Evolutionary conservation across 2,329 filamentous ascomycete species (phyloP).

Genomic region (Pseudopithomyces maydicus): DNA sequence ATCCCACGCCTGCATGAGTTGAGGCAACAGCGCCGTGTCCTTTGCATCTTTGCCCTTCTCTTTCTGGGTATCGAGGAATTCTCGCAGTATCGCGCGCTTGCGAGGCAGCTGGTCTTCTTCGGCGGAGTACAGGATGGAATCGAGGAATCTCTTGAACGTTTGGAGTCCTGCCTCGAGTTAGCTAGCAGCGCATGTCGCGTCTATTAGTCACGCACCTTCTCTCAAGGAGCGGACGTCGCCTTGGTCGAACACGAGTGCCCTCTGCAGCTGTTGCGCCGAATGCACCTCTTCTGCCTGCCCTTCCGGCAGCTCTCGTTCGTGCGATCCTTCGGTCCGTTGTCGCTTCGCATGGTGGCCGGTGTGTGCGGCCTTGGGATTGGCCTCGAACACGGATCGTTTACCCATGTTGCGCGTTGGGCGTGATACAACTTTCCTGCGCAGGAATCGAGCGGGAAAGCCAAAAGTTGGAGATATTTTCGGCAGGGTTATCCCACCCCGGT

Average conservation of each 20-base stretch:
- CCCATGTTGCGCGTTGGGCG: slow-evolving; percentile 22
- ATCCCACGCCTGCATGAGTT: slow-evolving; percentile 87
- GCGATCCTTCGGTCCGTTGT: slow-evolving; percentile 31
- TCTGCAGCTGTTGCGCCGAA: slow-evolving; percentile 42
- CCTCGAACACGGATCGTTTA: slow-evolving; percentile 42
- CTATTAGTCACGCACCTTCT: slow-evolving; percentile 23
- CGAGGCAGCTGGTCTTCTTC: slow-evolving; percentile 54
- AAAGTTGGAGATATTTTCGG: slow-evolving; percentile 12
- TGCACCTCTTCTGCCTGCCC: slow-evolving; percentile 32
- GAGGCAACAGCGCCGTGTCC: slow-evolving; percentile 69
- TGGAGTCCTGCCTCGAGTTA: slow-evolving; percentile 60
- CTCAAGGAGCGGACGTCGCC: slow-evolving; percentile 35
- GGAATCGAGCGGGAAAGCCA: slow-evolving; percentile 10
- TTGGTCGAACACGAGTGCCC: slow-evolving; percentile 44
- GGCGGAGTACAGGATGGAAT: slow-evolving; percentile 62
- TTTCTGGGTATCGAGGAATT: slow-evolving; percentile 69
- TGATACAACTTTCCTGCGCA: neutral
- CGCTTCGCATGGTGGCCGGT: slow-evolving; percentile 36
- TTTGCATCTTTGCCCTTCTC: slow-evolving; percentile 57
- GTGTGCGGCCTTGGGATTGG: slow-evolving; percentile 25
- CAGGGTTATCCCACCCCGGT: neutral
- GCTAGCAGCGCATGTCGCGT: neutral
- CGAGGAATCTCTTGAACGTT: slow-evolving; percentile 73
- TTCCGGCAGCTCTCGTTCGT: slow-evolving; percentile 30
- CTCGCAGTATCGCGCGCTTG: slow-evolving; percentile 65